phyloP scores from a whole-genome alignment of 345 rosid species.

The Garcia nutans region DNA sequence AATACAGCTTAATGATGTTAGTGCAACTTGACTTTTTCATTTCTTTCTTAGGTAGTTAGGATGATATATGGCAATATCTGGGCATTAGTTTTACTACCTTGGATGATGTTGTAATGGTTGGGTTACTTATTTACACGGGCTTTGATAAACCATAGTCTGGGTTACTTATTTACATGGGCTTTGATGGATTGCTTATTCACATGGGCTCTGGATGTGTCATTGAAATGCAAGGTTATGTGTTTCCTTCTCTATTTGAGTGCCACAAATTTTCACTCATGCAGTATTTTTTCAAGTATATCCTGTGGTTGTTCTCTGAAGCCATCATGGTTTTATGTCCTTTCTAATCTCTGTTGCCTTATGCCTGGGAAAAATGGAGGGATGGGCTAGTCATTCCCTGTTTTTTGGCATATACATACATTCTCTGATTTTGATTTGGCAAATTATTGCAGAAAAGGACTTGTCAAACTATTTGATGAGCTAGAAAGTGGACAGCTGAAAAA shows the following conservation, averaged over 20 bases:
- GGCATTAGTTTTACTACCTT: neutral
- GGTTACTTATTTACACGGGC: neutral
- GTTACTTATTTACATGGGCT: no score
- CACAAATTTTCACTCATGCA: neutral
- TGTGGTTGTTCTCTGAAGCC: neutral
- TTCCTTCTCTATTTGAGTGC: neutral
- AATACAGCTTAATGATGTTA: neutral
- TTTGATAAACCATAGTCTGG: no score
- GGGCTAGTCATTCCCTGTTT: neutral
- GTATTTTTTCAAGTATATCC: neutral
- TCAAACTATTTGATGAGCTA: constrained; percentile 60
- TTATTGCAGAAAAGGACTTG: constrained; percentile 66
- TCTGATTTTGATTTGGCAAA: neutral
- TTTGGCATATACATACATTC: neutral
- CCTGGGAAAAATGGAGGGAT: neutral
- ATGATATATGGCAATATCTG: neutral
- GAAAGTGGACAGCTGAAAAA: constrained; percentile 58
- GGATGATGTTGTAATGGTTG: neutral
- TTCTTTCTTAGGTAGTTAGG: neutral
- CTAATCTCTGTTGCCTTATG: neutral
- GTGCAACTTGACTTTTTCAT: neutral
- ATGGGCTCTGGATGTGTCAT: no score
- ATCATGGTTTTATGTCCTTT: neutral
- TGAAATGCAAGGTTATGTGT: neutral
- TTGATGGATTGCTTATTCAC: no score